Evolutionary conservation across 768 basidiomycete species (phyloP).

Genomic region (Amyloporia xantha): DNA sequence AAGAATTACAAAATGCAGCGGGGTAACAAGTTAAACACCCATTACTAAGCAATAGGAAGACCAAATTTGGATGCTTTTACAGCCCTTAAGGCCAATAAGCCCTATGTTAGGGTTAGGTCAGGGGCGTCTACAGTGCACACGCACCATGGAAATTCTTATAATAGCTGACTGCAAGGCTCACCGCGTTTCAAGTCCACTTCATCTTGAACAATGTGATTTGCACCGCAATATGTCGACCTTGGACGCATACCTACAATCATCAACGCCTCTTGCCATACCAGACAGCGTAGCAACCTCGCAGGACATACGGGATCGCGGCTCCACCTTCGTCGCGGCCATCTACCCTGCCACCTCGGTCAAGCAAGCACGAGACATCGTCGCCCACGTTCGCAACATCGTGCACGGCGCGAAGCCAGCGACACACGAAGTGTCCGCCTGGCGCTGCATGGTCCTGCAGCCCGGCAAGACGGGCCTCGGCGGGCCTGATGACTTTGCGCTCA

Average conservation of each 20-base stretch:
- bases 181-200: too few relatives aligned
- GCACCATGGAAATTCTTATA: too few relatives aligned
- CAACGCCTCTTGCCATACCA: conserved; percentile 36
- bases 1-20: too few relatives aligned
- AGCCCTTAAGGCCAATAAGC: too few relatives aligned
- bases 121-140: too few relatives aligned
- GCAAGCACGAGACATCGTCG: conserved; percentile 43
- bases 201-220: too few relatives aligned
- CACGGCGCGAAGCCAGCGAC: conserved; percentile 54
- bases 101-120: too few relatives aligned
- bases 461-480: conserved; percentile 62
- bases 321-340: conserved; percentile 61
- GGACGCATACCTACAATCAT: conserved; percentile 44
- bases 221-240: conserved; percentile 31
- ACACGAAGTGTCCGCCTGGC: conserved; percentile 75
- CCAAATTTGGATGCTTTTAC: too few relatives aligned
- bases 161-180: too few relatives aligned
- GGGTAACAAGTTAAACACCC: too few relatives aligned
- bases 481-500: conserved; percentile 70
- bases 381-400: conserved; percentile 49
- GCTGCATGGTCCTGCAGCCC: conserved; percentile 65
- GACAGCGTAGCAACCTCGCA: conserved; percentile 43
- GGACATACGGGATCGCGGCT: conserved; percentile 71
- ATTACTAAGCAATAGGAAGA: too few relatives aligned
- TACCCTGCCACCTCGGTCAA: conserved; percentile 47